Evolutionary conservation across 768 basidiomycete genomes (phyloP).

Genomic region (Xerocomellus amylosporus): DNA sequence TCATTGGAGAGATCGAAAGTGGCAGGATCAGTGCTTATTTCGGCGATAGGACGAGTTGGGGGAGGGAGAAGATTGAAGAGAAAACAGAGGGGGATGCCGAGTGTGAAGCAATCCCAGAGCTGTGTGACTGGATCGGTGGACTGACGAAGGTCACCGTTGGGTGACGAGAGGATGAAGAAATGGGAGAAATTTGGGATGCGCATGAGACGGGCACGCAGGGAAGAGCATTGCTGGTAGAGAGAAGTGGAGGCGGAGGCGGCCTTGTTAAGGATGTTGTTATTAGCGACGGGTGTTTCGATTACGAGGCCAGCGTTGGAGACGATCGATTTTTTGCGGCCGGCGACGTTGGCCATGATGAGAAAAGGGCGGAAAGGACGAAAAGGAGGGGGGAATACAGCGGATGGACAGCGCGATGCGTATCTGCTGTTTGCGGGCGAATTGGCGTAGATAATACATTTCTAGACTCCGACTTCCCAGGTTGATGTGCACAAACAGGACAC

Average conservation of each 20-base stretch:
- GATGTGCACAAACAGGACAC: slow-evolving; percentile 28
- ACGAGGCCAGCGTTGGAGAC: slow-evolving; percentile 59
- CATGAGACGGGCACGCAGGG: slow-evolving; percentile 71
- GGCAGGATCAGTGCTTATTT: slow-evolving; percentile 62
- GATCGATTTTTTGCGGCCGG: slow-evolving; percentile 80
- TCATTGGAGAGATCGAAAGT: slow-evolving; percentile 70
- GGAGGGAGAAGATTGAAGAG: slow-evolving; percentile 88
- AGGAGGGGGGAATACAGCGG: not conserved
- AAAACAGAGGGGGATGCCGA: slow-evolving; percentile 92
- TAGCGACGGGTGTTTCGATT: slow-evolving; percentile 72
- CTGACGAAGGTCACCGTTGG: slow-evolving; percentile 58
- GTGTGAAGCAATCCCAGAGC: slow-evolving; percentile 91
- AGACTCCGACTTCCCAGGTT: slow-evolving; percentile 30
- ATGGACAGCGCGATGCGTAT: slow-evolving; percentile 3
- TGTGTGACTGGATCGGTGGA: slow-evolving; percentile 92
- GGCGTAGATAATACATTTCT: slow-evolving; percentile 32
- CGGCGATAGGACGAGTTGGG: slow-evolving; percentile 41
- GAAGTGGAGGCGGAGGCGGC: slow-evolving; percentile 83
- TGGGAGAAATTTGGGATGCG: slow-evolving; percentile 71
- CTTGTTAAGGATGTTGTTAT: slow-evolving; percentile 89
- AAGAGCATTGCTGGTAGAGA: slow-evolving; percentile 89
- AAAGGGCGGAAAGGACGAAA: not conserved
- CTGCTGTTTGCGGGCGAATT: slow-evolving; percentile 9
- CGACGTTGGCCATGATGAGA: slow-evolving; percentile 49
- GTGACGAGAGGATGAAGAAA: slow-evolving; percentile 63